These are phyloP conservation scores for Ministeria vibrans DNA, from an alignment of 78 protist genomes.

Conservation along the genomic window DNA sequence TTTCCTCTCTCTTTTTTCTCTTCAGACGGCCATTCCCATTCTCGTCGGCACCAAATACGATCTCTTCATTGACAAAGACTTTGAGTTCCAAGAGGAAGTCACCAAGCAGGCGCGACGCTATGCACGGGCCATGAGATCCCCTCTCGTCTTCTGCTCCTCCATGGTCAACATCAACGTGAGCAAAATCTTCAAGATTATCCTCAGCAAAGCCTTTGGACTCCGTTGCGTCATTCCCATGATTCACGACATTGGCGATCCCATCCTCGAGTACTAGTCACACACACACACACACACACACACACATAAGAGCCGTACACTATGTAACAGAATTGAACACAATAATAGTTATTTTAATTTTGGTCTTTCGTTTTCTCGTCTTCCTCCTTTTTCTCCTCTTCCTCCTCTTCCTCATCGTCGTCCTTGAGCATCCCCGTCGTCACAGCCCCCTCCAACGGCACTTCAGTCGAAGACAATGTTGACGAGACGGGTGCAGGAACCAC, in stretches of 20 bases:
- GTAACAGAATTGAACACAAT: too few species aligned
- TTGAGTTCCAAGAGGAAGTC: constrained; percentile 81
- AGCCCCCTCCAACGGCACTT: too few species aligned
- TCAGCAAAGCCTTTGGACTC: constrained; percentile 76
- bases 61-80: constrained; percentile 53
- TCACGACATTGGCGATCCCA: constrained; percentile 74
- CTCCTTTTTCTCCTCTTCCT: background rate
- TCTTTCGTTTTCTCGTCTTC: background rate
- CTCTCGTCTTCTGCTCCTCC: constrained; percentile 86
- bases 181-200: constrained; percentile 83
- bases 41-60: constrained; percentile 93
- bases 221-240: constrained; percentile 59
- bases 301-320: background rate
- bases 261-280: constrained; percentile 76
- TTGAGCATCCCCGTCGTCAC: too few species aligned
- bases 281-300: too few species aligned
- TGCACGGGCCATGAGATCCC: constrained; percentile 92
- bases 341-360: too few species aligned
- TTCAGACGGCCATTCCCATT: constrained; percentile 75
- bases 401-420: background rate
- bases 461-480: too few species aligned
- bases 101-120: constrained; percentile 80
- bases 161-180: constrained; percentile 76
- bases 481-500: too few species aligned
- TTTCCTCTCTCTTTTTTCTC: background rate